Evolutionary conservation across 2,329 filamentous ascomycete genomes (phyloP), one percentile per base, ranked within the genome.

Genomic region (Mariannaea elegans): DNA sequence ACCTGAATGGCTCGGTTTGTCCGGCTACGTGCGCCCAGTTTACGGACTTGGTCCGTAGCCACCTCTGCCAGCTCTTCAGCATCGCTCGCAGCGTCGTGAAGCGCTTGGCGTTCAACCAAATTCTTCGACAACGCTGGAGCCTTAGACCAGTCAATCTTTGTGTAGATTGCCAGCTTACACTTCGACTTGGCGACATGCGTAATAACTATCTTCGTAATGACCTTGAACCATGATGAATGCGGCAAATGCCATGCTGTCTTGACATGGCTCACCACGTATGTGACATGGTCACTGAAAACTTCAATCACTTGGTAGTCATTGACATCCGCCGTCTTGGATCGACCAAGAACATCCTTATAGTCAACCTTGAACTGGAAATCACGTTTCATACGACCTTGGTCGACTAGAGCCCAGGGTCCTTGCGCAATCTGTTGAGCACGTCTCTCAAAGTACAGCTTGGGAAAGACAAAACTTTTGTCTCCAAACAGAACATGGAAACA

Each of bases 401-500:
- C 91, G 3, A 86, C 81, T 47, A 88, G 82, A 16, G 83, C 81
- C 95, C 95, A 99, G 0, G 94, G 92, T 0, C 92, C 91, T 76
- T 97, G 94, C 2, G 90, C 87, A 63, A 97, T 93, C 63, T 89
- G 87, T 74, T 89, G 86, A 13, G 91, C 92, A 69, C 89, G 85
- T 50, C 91, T 86, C 73, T 97, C 93, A 73, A 92, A 90, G 73
- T 97, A 94, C 27, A 98, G 82, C 71, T 94, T 88, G 69, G 95
- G 93, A 78, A 97, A 99, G 36, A 98, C 89, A 31, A 94, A 92
- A 73, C 92, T 97, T 78, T 94, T 97, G 76, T 99, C 95, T 34
- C 95, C 95, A 76, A 98, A 99, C 50, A 99, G 84, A 14, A 98
- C 92, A 72, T 98, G 94, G 75, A 98, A 99, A 58, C 97, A 88